A percentile compares a stretch with the other conserved stretches of the same genome.
phyloP scores from a whole-genome alignment of 129 eudicot genomes.

The Pittosporum tobira region DNA sequence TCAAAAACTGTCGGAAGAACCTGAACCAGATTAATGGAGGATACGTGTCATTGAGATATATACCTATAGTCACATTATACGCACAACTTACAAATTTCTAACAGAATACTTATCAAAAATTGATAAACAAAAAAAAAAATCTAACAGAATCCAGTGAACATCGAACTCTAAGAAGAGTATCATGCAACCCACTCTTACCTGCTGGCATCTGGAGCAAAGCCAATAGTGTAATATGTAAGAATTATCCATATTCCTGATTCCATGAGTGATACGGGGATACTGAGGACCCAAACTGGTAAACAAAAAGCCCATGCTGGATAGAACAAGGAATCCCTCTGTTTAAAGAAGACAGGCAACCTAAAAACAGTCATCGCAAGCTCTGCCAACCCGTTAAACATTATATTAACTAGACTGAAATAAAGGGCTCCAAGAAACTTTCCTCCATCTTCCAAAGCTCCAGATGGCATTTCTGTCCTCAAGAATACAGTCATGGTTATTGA shows the following conservation, averaged over 20 bases:
- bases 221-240: conserved; percentile 59
- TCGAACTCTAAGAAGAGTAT: not conserved
- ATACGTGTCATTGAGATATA: not conserved
- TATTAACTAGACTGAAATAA: conserved; percentile 47
- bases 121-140: not conserved
- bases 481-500: conserved; percentile 40
- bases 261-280: conserved; percentile 48
- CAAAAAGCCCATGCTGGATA: conserved; percentile 69
- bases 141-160: not conserved
- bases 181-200: conserved; percentile 26
- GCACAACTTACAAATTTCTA: too few relatives aligned
- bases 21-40: conserved; percentile 15
- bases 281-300: conserved; percentile 45
- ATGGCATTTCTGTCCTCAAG: conserved; percentile 45
- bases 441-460: conserved; percentile 33
- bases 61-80: too few relatives aligned
- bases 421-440: conserved; percentile 50
- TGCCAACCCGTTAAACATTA: conserved; percentile 55
- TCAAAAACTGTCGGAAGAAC: conserved; percentile 49
- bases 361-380: conserved; percentile 44
- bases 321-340: conserved; percentile 50
- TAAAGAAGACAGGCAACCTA: conserved; percentile 59
- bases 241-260: conserved; percentile 54
- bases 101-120: too few relatives aligned
- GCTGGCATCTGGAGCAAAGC: conserved; percentile 49